These are phyloP conservation scores for Barbatosphaeria neglecta DNA, from an alignment of 495 filamentous ascomycete species.

Conservation along the genomic window DNA sequence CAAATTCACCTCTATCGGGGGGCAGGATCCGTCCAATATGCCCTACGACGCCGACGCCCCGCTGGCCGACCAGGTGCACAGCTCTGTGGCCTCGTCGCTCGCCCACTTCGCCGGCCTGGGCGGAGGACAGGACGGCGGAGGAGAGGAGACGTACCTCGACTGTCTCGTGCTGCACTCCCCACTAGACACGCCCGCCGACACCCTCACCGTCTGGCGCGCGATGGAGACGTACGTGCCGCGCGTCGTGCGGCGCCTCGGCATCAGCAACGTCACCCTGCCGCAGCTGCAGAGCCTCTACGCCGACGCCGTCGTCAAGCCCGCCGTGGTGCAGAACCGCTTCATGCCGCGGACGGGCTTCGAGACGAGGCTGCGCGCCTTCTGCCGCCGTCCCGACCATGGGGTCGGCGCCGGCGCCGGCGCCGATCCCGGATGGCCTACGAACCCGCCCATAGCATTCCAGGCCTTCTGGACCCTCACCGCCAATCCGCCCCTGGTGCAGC, in stretches of 20 bases:
- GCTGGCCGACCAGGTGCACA: conserved; percentile 49
- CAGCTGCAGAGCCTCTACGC: conserved; percentile 39
- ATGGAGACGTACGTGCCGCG: conserved; percentile 54
- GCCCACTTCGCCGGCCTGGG: conserved; percentile 39
- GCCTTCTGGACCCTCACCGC: conserved; percentile 72
- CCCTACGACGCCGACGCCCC: conserved; percentile 44
- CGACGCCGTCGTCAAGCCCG: conserved; percentile 28
- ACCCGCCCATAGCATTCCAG: conserved; percentile 53
- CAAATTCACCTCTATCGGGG: conserved; percentile 56
- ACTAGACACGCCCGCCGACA: conserved; percentile 42
- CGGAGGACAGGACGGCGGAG: too few species aligned
- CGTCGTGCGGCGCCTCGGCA: conserved; percentile 52
- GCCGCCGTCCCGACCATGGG: too few species aligned
- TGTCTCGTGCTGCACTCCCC: conserved; percentile 64
- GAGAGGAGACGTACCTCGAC: conserved; percentile 53
- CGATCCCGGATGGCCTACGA: too few species aligned
- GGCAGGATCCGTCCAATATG: conserved; percentile 47
- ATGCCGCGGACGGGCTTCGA: conserved; percentile 51
- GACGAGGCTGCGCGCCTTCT: conserved; percentile 47
- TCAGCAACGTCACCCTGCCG: conserved; percentile 53
- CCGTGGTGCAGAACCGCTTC: conserved; percentile 67
- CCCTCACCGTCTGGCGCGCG: conserved; percentile 51
- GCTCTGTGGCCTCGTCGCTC: conserved; percentile 58
- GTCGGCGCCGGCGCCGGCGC: too few species aligned
- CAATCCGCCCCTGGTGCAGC: conserved; percentile 46